Percentiles rank a stretch among this genome's conserved stretches.
phyloP scores from a whole-genome alignment of 2,329 filamentous ascomycete genomes.

The Aaosphaeria pasadenensis region DNA sequence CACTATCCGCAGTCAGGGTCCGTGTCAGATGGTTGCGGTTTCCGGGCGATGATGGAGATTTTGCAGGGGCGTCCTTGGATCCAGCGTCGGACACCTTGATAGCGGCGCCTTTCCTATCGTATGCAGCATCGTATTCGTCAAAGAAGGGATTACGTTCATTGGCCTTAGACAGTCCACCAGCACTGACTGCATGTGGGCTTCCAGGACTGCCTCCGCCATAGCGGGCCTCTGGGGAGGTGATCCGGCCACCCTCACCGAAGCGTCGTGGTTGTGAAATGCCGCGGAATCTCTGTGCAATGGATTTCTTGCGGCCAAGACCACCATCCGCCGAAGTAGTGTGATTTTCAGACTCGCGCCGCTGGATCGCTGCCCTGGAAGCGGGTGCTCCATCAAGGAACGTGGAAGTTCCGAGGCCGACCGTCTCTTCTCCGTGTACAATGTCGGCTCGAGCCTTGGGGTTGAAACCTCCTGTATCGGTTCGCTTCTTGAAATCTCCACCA shows the following conservation, averaged over 20 bases:
- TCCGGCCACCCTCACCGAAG: slow-evolving; percentile 42
- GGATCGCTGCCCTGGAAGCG: slow-evolving; percentile 75
- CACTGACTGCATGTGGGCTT: slow-evolving; percentile 31
- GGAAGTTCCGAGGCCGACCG: slow-evolving; percentile 81
- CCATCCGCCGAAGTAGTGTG: slow-evolving; percentile 41
- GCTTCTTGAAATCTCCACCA: slow-evolving; percentile 37
- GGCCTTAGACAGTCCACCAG: slow-evolving; percentile 41
- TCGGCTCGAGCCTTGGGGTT: slow-evolving; percentile 51
- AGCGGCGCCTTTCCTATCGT: slow-evolving; percentile 61
- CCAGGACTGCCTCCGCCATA: slow-evolving; percentile 30
- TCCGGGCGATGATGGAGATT: slow-evolving; percentile 24
- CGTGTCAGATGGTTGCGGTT: slow-evolving; percentile 28
- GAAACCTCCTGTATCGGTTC: slow-evolving; percentile 30
- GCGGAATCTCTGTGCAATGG: slow-evolving; percentile 85
- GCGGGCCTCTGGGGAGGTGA: slow-evolving; percentile 54
- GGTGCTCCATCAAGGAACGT: slow-evolving; percentile 95
- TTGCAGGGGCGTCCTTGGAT: slow-evolving; percentile 11
- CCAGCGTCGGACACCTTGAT: slow-evolving; percentile 50
- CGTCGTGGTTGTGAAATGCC: slow-evolving; percentile 73
- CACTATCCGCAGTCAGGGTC: slow-evolving; percentile 30
- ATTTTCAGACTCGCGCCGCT: slow-evolving; percentile 69
- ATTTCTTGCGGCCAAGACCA: slow-evolving; percentile 83
- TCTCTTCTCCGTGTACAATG: slow-evolving; percentile 79
- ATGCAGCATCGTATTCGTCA: slow-evolving; percentile 69
- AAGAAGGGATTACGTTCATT: slow-evolving; percentile 74